Percentiles rank a stretch among this genome's conserved stretches.
These are phyloP conservation scores for Globisporangium splendens DNA, from an alignment of 352 stramenopile genomes.

Conservation along the genomic window DNA sequence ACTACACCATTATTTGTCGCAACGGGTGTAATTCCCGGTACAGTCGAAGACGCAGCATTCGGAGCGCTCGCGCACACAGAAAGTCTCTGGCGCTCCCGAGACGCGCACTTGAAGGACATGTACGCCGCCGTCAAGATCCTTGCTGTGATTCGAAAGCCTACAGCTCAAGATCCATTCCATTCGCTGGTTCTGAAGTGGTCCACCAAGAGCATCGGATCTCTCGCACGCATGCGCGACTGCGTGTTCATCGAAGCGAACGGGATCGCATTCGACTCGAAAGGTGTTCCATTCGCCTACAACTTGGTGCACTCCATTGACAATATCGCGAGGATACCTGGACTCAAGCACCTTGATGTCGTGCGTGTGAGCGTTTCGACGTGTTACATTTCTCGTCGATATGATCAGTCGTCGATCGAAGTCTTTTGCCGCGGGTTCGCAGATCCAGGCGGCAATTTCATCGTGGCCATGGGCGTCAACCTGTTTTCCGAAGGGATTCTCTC, in stretches of 20 bases:
- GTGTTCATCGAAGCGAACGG: conserved; percentile 47
- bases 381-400: neutral
- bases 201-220: conserved; percentile 29
- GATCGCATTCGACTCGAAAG: conserved; percentile 26
- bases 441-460: neutral
- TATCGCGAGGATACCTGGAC: conserved; percentile 12
- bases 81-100: conserved; percentile 25
- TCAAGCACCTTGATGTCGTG: conserved; percentile 10
- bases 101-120: conserved; percentile 29
- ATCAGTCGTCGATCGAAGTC: conserved; percentile 4
- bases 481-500: conserved; percentile 2
- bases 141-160: conserved; percentile 27
- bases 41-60: conserved; percentile 37
- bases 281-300: conserved; percentile 27
- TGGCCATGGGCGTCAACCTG: neutral
- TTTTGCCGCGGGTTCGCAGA: conserved; percentile 4
- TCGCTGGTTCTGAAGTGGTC: conserved; percentile 48
- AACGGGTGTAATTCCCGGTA: conserved; percentile 31
- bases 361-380: conserved; percentile 12
- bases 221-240: conserved; percentile 38
- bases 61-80: conserved; percentile 40
- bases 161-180: conserved; percentile 30
- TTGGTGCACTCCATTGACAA: conserved; percentile 12
- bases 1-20: conserved; percentile 21
- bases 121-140: conserved; percentile 36